Base-by-base conservation (phyloP, 1,284 basidiomycete species). In the Filobasidium uniguttulatum region DNA sequence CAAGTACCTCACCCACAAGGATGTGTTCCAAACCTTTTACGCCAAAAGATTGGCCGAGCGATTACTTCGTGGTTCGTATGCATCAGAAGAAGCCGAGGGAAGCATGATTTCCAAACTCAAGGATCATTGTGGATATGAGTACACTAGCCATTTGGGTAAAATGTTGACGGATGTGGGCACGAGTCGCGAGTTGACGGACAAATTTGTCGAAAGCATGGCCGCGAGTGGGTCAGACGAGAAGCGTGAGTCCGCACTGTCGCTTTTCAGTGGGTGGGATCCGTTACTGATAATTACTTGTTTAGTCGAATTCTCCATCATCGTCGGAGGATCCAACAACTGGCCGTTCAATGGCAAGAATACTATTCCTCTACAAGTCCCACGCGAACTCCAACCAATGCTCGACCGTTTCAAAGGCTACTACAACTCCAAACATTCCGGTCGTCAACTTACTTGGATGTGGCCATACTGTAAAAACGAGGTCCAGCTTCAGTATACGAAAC, bases 21-120 rank as follows among this genome's bases (percentile, higher is more conserved):
- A 98, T 62, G 90, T 98, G 10, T 99, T 98, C 82, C 93, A 97
- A 67, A 89, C 87, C 40, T 99, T 96, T 76, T 99, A 99, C 74
- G 86, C 86, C 38, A 96, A 89, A 60, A 93, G 93, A 72, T 75
- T 99, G 19, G 91, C 90, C 40, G 87, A 87, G 64, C 88, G 94
- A 59, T 79, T 99, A 30, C 91, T 99, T 57, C 83, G 89, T 60
- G 82, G 81, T 30, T 80, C 85, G 19, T 96, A 90, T 19, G 89
- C 90, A 5, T 97, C 91, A 3, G 93, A 97, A 62, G 94, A 99
- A 71, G 84, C 83, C 22, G 94, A 99, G 67, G 84, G 86, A 25
- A 90, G 84, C 69, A 98, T 99, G 94, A 98, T 98, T 60, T 85
- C 90, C 49, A 94, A 96, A 72, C 72, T 99, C 59, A 99, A 98